Conservation (phyloP, 495 filamentous ascomycete species). For the Polyplosphaeria fusca region DNA sequence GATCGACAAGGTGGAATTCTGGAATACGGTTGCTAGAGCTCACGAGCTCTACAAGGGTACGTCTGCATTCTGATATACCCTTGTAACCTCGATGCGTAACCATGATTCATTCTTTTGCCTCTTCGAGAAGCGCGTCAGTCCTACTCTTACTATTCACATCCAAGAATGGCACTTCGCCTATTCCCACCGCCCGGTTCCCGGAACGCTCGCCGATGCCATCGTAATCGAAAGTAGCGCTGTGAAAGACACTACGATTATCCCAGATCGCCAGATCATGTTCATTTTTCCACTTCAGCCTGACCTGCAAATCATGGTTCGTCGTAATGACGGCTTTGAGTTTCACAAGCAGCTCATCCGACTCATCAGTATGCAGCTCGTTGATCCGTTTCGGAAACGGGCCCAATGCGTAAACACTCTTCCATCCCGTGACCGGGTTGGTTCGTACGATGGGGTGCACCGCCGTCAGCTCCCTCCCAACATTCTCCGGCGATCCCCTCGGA, state of each 20-base stretch:
- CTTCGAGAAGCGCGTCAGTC: neutral
- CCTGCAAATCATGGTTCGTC: slow-evolving; percentile 77
- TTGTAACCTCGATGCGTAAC: too few species aligned
- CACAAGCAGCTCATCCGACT: slow-evolving; percentile 60
- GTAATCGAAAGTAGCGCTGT: slow-evolving; percentile 68
- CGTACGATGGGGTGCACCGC: slow-evolving; percentile 69
- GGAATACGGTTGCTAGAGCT: too few species aligned
- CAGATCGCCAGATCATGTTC: slow-evolving; percentile 57
- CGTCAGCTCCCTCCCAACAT: slow-evolving; percentile 59
- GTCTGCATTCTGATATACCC: too few species aligned
- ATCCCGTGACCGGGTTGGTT: slow-evolving; percentile 77
- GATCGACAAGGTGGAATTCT: too few species aligned
- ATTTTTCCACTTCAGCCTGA: slow-evolving; percentile 52
- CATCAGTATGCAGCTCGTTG: slow-evolving; percentile 61
- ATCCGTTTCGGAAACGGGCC: slow-evolving; percentile 61
- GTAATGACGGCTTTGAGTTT: slow-evolving; percentile 60
- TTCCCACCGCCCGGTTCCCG: slow-evolving; percentile 59
- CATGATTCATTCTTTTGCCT: neutral
- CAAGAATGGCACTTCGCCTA: slow-evolving; percentile 51
- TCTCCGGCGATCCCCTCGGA: slow-evolving; percentile 60
- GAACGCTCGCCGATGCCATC: slow-evolving; percentile 52
- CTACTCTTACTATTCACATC: neutral
- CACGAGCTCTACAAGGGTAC: too few species aligned
- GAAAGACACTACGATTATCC: slow-evolving; percentile 70
- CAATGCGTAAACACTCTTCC: slow-evolving; percentile 67